phyloP scores from a whole-genome alignment of 306 rosid genomes.

The Rosa multiflora region DNA sequence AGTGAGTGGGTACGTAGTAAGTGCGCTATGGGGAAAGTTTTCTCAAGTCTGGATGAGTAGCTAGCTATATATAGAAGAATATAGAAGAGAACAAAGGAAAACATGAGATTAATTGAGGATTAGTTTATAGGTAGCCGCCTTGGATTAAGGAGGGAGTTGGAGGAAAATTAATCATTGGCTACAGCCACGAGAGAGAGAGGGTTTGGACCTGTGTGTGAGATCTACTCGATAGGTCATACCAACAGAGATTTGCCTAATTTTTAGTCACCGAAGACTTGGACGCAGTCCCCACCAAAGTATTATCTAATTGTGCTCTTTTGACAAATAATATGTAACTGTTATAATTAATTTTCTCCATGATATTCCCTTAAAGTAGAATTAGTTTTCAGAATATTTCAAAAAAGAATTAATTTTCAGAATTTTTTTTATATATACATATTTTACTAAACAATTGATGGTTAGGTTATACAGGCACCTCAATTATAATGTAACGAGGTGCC shows the following conservation, averaged over 20 bases:
- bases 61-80: conserved; percentile 1
- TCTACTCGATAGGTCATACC: conserved; percentile 3
- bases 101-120: neutral
- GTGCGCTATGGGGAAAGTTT: neutral
- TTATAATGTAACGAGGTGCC: no score
- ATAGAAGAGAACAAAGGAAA: neutral
- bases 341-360: no score
- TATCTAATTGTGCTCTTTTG: neutral
- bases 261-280: conserved; percentile 25
- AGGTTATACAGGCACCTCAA: no score
- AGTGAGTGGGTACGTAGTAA: neutral
- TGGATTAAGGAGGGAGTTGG: conserved; percentile 19
- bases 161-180: conserved; percentile 26
- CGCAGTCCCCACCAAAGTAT: neutral
- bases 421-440: no score
- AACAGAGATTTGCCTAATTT: conserved; percentile 40
- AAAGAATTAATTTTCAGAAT: no score
- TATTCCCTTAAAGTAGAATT: no score
- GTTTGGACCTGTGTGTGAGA: conserved; percentile 34
- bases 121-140: neutral
- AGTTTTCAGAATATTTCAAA: no score
- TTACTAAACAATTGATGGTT: no score
- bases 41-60: neutral
- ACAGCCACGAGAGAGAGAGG: conserved; percentile 16
- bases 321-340: neutral